phyloP scores from a whole-genome alignment of 768 basidiomycete species.

The Lentinus brumalis region DNA sequence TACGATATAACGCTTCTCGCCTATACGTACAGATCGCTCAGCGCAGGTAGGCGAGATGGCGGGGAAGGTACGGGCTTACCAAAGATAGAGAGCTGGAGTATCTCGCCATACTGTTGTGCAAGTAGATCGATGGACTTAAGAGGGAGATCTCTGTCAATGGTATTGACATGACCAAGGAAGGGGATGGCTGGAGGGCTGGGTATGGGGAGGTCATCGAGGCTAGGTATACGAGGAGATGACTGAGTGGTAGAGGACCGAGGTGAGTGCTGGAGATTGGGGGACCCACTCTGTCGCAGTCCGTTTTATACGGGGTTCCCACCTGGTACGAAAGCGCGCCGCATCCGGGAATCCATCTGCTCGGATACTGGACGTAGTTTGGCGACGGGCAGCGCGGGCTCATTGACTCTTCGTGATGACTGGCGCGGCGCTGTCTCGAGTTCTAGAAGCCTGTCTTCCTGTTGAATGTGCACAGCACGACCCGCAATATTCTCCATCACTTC shows the following conservation, averaged over 20 bases:
- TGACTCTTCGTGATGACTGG: no score
- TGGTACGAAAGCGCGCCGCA: not conserved
- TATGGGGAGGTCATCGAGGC: constrained; percentile 37
- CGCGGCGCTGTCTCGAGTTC: no score
- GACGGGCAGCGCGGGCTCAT: no score
- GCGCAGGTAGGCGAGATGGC: not conserved
- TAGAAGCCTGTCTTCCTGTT: no score
- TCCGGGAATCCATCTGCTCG: no score
- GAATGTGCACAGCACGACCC: no score
- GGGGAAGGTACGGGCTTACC: constrained; percentile 24
- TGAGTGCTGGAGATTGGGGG: not conserved
- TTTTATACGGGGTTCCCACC: not conserved
- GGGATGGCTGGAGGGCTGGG: constrained; percentile 44
- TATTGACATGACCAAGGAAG: constrained; percentile 42
- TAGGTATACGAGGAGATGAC: not conserved
- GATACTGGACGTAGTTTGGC: no score
- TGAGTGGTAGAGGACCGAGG: not conserved
- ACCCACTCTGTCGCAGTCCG: not conserved
- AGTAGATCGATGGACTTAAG: constrained; percentile 36
- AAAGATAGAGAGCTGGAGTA: constrained; percentile 40
- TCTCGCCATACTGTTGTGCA: constrained; percentile 43
- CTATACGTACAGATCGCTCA: constrained; percentile 15
- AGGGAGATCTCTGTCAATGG: constrained; percentile 39
- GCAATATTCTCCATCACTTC: no score
- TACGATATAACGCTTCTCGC: constrained; percentile 30